A percentile compares a stretch with the other conserved stretches of the same genome.
Evolutionary conservation across 1,284 basidiomycete species (phyloP).

Genomic region (Apiotrichum montevideense): DNA sequence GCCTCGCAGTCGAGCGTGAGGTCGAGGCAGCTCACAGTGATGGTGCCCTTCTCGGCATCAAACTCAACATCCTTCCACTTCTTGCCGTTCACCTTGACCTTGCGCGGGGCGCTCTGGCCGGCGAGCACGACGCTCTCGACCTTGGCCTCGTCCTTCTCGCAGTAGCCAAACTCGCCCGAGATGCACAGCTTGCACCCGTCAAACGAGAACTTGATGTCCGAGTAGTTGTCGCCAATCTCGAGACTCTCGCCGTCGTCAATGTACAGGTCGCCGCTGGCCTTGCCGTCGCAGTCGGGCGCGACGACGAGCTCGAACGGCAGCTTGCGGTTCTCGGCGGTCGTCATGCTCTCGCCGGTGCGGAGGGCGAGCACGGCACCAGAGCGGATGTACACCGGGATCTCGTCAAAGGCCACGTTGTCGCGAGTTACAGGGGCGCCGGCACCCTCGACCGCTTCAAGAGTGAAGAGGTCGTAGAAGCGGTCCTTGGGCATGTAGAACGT

Average conservation of each 20-base stretch:
- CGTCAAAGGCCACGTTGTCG: conserved; percentile 49
- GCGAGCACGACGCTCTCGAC: conserved; percentile 21
- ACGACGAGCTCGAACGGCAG: conserved; percentile 56
- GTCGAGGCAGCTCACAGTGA: neutral
- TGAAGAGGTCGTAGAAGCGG: conserved; percentile 67
- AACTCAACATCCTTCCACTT: neutral
- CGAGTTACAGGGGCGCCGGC: conserved; percentile 21
- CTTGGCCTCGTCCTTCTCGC: conserved; percentile 2
- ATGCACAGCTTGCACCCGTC: conserved; percentile 49
- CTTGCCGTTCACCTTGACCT: conserved; percentile 14
- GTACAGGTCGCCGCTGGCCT: conserved; percentile 56
- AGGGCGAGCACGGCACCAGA: conserved; percentile 57
- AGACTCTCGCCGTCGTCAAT: conserved; percentile 58
- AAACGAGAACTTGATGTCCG: conserved; percentile 52
- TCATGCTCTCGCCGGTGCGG: conserved; percentile 56
- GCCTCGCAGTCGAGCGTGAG: neutral
- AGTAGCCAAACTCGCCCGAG: conserved; percentile 53
- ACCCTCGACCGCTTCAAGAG: conserved; percentile 52
- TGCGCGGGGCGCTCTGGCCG: conserved; percentile 9
- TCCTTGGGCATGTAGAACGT: conserved; percentile 49
- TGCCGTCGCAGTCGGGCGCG: conserved; percentile 50
- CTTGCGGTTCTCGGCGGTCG: conserved; percentile 55
- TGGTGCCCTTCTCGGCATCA: neutral
- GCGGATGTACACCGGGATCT: conserved; percentile 62
- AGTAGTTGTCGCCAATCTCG: conserved; percentile 45